phyloP scores from a whole-genome alignment of 768 basidiomycete species.

The Rhizopogon vesiculosus region DNA sequence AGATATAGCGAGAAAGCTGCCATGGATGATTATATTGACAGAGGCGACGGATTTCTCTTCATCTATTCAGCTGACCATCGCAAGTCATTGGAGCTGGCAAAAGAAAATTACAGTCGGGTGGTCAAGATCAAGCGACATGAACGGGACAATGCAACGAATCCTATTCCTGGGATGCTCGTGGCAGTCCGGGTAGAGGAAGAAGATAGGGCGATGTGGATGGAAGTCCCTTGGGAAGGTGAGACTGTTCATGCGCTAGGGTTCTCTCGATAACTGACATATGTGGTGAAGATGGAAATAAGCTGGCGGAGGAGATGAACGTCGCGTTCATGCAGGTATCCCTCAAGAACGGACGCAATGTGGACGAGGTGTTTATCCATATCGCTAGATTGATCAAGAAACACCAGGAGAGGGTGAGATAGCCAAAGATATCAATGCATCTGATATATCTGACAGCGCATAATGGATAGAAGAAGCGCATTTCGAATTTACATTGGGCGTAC shows the following conservation, averaged over 20 bases:
- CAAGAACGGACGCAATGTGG: neutral
- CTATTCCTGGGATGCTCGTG: neutral
- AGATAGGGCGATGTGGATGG: neutral
- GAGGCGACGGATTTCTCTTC: neutral
- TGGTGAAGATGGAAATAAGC: neutral
- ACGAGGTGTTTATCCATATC: neutral
- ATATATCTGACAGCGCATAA: neutral
- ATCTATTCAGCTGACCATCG: neutral
- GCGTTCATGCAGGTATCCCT: neutral
- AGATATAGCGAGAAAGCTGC: neutral
- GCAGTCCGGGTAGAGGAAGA: neutral
- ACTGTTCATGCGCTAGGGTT: neutral
- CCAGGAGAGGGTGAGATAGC: neutral
- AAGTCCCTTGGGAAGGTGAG: neutral
- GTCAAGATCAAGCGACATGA: neutral
- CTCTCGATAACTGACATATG: neutral
- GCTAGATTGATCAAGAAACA: neutral
- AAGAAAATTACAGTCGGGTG: neutral
- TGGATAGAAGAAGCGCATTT: neutral
- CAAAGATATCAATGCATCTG: neutral
- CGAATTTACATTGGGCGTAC: neutral
- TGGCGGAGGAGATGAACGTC: neutral
- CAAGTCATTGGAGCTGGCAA: neutral
- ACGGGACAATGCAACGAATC: neutral
- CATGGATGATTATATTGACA: neutral